Evolutionary conservation across 306 rosid species (phyloP), one percentile per base, ranked within the genome.

Genomic region (Vigna angularis): DNA sequence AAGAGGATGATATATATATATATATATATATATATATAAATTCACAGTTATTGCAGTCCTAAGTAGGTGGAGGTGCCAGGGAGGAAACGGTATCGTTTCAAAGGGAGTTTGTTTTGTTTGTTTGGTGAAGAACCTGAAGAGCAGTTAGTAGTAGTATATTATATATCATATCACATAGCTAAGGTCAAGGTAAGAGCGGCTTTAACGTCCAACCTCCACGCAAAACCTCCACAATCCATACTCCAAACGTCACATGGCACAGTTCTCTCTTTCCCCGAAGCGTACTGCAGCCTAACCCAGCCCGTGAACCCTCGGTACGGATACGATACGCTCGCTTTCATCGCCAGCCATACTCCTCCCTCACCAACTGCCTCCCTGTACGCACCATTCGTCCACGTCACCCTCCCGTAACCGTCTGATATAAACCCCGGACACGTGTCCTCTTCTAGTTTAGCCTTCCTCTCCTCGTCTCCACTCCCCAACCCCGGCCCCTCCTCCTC

Each of bases 171-270:
- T 76, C 45, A 88, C 74, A 85, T 78, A 36, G 91, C 88, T 28
- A 90, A 30, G 62, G 83, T 79, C 9, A 91, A 51, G 52, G 83
- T 78, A 22, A 93, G 98, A 17, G 94, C 97, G 8, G 98, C 97
- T 13, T 86, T 55, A 48, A 88, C 91, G 71, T 93, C 97, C 58
- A 93, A 76, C 72, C 93, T 76, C 98, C 98, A 93, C 71, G 97
- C 98, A 73, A 84, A 85, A 0, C 87, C 93, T 42, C 93, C 91
- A 13, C 81, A 51, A 61, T 88, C 87, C 94, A 93, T 81, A 57
- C 90, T 85, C 98, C 98, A 91, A 16, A 82, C 98, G 64, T 93
- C 97, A 66, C 97, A 93, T 7, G 97, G 97, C 53, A 90, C 82
- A 1, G 88, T 89, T 38, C 72, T 86, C 85, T 84, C 88, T 45